Evolutionary conservation across 306 rosid species (phyloP).

Genomic region (Vicia sativa): DNA sequence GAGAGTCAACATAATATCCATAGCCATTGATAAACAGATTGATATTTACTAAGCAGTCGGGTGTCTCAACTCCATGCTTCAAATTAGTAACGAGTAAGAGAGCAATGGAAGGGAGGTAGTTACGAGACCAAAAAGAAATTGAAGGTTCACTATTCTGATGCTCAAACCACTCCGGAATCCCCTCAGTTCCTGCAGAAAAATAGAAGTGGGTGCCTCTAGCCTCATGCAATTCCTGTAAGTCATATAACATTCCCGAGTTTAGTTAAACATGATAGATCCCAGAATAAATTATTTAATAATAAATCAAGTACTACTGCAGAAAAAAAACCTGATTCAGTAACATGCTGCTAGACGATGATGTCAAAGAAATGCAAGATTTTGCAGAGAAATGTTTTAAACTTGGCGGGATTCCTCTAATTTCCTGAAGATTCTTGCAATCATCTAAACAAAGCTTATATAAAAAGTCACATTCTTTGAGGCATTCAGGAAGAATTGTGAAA

Average conservation of each 20-base stretch:
- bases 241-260: background rate
- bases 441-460: background rate
- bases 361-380: constrained; percentile 31
- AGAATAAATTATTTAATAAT: too few species aligned
- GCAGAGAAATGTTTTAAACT: constrained; percentile 1
- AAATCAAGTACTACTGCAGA: background rate
- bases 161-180: constrained; percentile 6
- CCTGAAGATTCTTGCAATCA: constrained; percentile 1
- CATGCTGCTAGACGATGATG: background rate
- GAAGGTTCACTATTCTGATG: background rate
- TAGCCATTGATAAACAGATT: background rate
- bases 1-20: background rate
- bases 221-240: constrained; percentile 18
- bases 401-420: constrained; percentile 2
- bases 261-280: background rate
- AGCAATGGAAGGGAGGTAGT: background rate
- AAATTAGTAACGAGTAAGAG: background rate
- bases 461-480: background rate
- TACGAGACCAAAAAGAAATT: constrained; percentile 5
- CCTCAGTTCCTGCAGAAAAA: background rate
- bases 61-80: background rate
- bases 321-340: constrained; percentile 9
- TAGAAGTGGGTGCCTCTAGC: background rate
- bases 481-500: background rate
- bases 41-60: too few species aligned